Base-by-base conservation (phyloP, 176 grass and related monocot genomes). In the Pharus latifolius region DNA sequence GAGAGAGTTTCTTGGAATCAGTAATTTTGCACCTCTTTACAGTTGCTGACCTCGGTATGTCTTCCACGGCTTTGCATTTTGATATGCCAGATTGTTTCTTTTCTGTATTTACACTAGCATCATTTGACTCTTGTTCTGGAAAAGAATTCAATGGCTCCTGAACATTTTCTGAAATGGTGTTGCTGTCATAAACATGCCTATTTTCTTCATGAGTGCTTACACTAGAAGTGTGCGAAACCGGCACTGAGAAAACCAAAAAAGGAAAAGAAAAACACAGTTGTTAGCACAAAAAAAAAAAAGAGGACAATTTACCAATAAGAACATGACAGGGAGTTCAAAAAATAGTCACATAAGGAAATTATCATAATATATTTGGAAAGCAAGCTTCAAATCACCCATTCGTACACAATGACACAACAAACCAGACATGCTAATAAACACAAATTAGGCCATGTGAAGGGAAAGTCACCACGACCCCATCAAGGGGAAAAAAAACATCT, bases 1-100 rank as follows among this genome's bases (percentile, higher is more conserved):
- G 76, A 87, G 50, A 75, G 30, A 80, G 27, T 75, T 91, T 99
- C 81, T 78, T 91, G 68, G 77, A 51, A 51, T 91, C 87, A 15
- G 52, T 60, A 40, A 67, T 91, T 72, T 83, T 98, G 75, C 56
- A 88, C 75, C 81, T 86, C 63, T 85, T 98, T 35, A 63, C 3
- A 5, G 69, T 34, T 48, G 40, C 30, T 74, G 72, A 60, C 74
- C 57, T 80, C 6, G 66, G 67, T 63, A 74, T 80, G 43, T 91
- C 87, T 60, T 85, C 87, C 49, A 77, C 76, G 13, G 69, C 63
- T 83, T 91, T 99, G 79, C 79, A 91, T 86, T 88, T 94, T 20
- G 37, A 82, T 59, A 67, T 42, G 14, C 62, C 31, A 79, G 58
- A 30, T 52, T 78, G 68, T 63, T 84, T 84, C 52, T 81, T 86